A percentile compares a stretch with the other conserved stretches of the same genome.
Evolutionary conservation across 768 basidiomycete species (phyloP).

Genomic region (Psilocybe cubensis): DNA sequence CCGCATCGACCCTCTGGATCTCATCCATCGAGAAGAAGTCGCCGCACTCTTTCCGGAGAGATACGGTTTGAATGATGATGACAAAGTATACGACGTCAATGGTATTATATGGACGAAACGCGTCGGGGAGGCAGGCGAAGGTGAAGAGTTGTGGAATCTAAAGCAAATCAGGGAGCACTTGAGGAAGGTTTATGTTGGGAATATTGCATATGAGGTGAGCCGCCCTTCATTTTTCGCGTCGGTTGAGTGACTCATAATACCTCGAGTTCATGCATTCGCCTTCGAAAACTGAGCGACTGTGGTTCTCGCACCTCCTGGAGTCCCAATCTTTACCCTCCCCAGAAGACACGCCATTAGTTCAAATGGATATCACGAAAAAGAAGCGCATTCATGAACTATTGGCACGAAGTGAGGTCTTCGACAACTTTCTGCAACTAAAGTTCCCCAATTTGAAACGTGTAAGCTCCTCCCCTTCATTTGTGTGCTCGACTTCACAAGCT

Average conservation of each 20-base stretch:
- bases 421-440: slow-evolving; percentile 83
- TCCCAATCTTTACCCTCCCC: slow-evolving; percentile 47
- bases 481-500: not conserved
- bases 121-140: slow-evolving; percentile 33
- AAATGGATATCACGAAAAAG: slow-evolving; percentile 41
- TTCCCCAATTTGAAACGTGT: slow-evolving; percentile 86
- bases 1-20: slow-evolving; percentile 83
- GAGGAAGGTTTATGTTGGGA: slow-evolving; percentile 75
- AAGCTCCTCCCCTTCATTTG: slow-evolving; percentile 14
- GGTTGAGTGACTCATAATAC: not conserved
- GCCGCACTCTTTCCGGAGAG: slow-evolving; percentile 76
- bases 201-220: slow-evolving; percentile 82
- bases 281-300: slow-evolving; percentile 81
- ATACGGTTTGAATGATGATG: slow-evolving; percentile 68
- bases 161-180: slow-evolving; percentile 73
- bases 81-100: slow-evolving; percentile 66
- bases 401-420: slow-evolving; percentile 78
- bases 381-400: slow-evolving; percentile 69
- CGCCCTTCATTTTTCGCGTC: not conserved
- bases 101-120: slow-evolving; percentile 81
- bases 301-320: slow-evolving; percentile 90
- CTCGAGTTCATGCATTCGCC: slow-evolving; percentile 82
- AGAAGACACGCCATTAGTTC: slow-evolving; percentile 32
- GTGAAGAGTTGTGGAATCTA: slow-evolving; percentile 62
- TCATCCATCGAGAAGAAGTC: slow-evolving; percentile 82